Conservation (phyloP, 176 grass and related monocot species). For the Microstegium vimineum region DNA sequence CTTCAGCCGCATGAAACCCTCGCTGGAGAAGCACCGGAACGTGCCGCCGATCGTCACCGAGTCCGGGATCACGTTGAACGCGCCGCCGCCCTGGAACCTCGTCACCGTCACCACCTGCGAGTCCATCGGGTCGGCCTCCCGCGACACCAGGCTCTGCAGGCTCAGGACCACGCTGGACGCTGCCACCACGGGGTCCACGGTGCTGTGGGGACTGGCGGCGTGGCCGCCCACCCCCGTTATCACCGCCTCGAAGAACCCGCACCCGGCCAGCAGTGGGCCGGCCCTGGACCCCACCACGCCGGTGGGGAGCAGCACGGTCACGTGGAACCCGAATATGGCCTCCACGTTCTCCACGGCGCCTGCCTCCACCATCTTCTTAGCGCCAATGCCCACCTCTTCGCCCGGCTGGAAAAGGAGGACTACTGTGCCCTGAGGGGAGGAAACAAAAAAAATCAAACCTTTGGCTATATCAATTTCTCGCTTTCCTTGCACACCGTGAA, state of each 20-base stretch:
- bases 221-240: constrained; percentile 82
- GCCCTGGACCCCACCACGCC: constrained; percentile 62
- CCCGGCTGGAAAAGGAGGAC: constrained; percentile 87
- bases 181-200: constrained; percentile 78
- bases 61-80: constrained; percentile 88
- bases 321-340: constrained; percentile 83
- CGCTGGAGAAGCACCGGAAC: constrained; percentile 77
- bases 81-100: constrained; percentile 59
- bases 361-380: constrained; percentile 82
- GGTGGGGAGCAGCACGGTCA: constrained; percentile 35
- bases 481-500: not conserved
- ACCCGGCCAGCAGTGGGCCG: constrained; percentile 75
- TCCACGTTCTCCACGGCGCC: constrained; percentile 72
- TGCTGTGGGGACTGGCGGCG: constrained; percentile 59
- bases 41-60: constrained; percentile 85
- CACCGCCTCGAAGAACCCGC: constrained; percentile 90
- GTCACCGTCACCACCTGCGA: constrained; percentile 83
- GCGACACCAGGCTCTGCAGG: constrained; percentile 79
- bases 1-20: constrained; percentile 63
- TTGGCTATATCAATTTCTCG: not conserved
- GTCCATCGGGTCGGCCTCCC: constrained; percentile 85
- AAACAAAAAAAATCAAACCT: not conserved
- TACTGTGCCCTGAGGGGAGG: constrained; percentile 53
- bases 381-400: constrained; percentile 75
- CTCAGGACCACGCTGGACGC: constrained; percentile 83